Conservation (phyloP, 805 yeast species). For the Saturnispora quitensis region DNA sequence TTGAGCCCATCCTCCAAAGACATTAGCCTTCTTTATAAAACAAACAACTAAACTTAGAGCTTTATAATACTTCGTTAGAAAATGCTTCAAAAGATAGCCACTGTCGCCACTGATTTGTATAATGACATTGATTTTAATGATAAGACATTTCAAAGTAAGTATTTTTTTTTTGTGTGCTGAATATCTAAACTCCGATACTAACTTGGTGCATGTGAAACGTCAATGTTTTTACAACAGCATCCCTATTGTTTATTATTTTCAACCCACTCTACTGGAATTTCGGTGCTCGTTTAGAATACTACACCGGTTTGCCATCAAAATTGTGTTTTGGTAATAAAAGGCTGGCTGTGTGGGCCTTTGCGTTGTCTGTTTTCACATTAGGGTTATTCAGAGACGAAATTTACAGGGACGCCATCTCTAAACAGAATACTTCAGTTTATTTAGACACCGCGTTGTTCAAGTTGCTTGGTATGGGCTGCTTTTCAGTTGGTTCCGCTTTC, state of each 20-base stretch:
- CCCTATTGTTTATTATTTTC: constrained; percentile 67
- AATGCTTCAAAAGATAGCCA: not conserved
- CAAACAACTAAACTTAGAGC: not conserved
- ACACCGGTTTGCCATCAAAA: constrained; percentile 67
- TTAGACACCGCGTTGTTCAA: constrained; percentile 32
- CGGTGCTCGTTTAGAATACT: constrained; percentile 81
- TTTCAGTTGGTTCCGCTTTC: constrained; percentile 67
- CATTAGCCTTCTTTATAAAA: not conserved
- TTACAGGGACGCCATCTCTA: constrained; percentile 58
- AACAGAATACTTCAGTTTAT: constrained; percentile 59
- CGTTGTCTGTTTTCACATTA: constrained; percentile 71
- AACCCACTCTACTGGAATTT: constrained; percentile 95
- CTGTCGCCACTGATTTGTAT: constrained; percentile 11
- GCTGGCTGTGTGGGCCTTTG: constrained; percentile 78
- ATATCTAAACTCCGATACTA: not conserved
- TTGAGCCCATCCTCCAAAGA: not conserved
- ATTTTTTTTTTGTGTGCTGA: not conserved
- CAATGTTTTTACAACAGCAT: constrained; percentile 23
- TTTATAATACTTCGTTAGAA: no score
- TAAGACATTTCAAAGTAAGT: constrained; percentile 21
- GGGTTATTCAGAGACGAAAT: constrained; percentile 78
- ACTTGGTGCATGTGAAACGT: not conserved
- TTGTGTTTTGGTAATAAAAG: constrained; percentile 55
- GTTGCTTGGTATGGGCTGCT: constrained; percentile 41
- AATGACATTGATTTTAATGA: constrained; percentile 19